Evolutionary conservation across 805 yeast species (phyloP), one percentile per base, ranked within the genome.

Genomic region (Saccharomycopsis fodiens): DNA sequence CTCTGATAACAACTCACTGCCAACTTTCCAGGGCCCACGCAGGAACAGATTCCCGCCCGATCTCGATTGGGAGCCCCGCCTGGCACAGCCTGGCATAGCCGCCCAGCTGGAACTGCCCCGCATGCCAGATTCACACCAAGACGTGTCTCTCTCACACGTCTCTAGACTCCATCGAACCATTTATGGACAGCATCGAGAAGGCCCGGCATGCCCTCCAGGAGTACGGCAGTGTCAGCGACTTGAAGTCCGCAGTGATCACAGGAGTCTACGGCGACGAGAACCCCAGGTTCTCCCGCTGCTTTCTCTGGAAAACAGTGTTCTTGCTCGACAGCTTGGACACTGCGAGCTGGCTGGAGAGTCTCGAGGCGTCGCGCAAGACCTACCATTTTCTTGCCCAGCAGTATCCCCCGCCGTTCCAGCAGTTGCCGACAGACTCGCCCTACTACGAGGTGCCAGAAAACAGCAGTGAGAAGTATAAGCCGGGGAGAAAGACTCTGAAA

Each of bases 261-360:
- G 52, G 52, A 2, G 6, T 38, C 7, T 49, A 49, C 25, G 25
- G 42, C 3, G 25, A 32, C 13, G 30, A 27, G 8, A 41, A 42
- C 25, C 22, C 31, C 2, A 29, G 44, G 20, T 49, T 49, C 27
- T 42, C 47, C 5, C 31, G 52, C 27, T 39, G 47, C 16, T 46
- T 49, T 15, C 35, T 49, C 15, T 49, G 52, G 52, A 49, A 49
- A 25, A 15, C 44, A 4, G 35, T 42, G 8, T 42, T 49, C 17
- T 27, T 49, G 13, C 36, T 49, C 16, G 34, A 49, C 16, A 19
- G 44, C 8, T 25, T 49, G 3, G 50, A 49, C 25, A 32, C 21
- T 5, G 25, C 13, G 2, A 22, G 23, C 5, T 46, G 49, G 52
- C 19, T 5, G 2, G 25, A 20, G 20, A 41, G 17, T n/a, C 35